phyloP scores from a whole-genome alignment of 768 basidiomycete species.

The Polyporus arcularius region DNA sequence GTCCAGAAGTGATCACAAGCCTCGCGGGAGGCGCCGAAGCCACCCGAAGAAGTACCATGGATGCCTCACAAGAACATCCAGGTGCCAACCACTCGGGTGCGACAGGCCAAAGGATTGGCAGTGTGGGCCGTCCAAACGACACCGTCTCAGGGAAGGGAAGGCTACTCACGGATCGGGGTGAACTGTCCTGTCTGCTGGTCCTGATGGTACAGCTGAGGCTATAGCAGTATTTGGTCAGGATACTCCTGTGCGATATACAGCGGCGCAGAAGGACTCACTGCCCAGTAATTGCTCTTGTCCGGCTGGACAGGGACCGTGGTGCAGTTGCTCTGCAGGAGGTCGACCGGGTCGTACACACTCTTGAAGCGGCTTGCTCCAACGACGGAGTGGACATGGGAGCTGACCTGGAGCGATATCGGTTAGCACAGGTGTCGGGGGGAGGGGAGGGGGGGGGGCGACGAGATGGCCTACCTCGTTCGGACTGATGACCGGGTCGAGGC shows the following conservation, averaged over 20 bases:
- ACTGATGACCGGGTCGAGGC: conserved; percentile 19
- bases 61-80: too few relatives aligned
- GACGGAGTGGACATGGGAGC: conserved; percentile 19
- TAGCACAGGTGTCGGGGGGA: neutral
- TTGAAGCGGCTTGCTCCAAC: conserved; percentile 19
- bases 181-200: conserved; percentile 17
- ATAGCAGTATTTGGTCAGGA: neutral
- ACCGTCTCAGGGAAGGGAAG: neutral
- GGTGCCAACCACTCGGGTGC: too few relatives aligned
- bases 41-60: too few relatives aligned
- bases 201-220: conserved; percentile 24
- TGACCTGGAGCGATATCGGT: conserved; percentile 4
- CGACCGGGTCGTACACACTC: conserved; percentile 10
- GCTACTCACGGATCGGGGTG: conserved; percentile 19
- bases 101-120: too few relatives aligned
- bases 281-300: conserved; percentile 29
- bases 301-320: conserved; percentile 18
- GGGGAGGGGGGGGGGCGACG: neutral
- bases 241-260: neutral
- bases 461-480: conserved; percentile 1
- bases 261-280: conserved; percentile 8
- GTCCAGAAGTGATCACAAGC: too few relatives aligned
- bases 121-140: too few relatives aligned
- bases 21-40: too few relatives aligned
- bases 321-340: conserved; percentile 18